These are phyloP conservation scores for Myriosclerotinia curreyana DNA, from an alignment of 2,329 filamentous ascomycete genomes.

Conservation along the genomic window DNA sequence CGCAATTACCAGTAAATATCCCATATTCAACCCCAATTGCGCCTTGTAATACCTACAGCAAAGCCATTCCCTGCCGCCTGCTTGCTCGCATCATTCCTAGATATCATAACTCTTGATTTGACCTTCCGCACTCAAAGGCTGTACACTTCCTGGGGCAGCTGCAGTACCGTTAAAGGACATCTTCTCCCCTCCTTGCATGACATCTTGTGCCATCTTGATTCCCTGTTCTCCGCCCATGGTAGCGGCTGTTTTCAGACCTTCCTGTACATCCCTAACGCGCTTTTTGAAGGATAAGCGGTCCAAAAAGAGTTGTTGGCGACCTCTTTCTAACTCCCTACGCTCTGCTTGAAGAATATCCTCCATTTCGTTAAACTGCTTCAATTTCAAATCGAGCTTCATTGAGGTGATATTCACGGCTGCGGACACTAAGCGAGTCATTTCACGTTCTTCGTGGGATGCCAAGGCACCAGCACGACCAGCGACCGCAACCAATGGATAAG, in stretches of 20 bases:
- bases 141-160: slow-evolving; percentile 46
- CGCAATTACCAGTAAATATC: slow-evolving; percentile 24
- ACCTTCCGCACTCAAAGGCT: slow-evolving; percentile 54
- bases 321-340: slow-evolving; percentile 85
- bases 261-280: slow-evolving; percentile 78
- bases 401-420: slow-evolving; percentile 91
- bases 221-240: slow-evolving; percentile 42
- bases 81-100: slow-evolving; percentile 27
- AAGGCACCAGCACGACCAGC: slow-evolving; percentile 83
- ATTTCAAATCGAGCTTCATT: slow-evolving; percentile 92
- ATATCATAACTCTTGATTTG: slow-evolving; percentile 49
- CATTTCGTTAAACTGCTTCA: slow-evolving; percentile 95
- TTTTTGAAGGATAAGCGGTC: slow-evolving; percentile 89
- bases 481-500: slow-evolving; percentile 79
- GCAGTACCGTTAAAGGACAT: slow-evolving; percentile 51
- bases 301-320: slow-evolving; percentile 87
- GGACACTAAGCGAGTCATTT: slow-evolving; percentile 91
- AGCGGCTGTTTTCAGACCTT: slow-evolving; percentile 57
- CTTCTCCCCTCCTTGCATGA: slow-evolving; percentile 42
- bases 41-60: slow-evolving; percentile 29
- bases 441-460: slow-evolving; percentile 92
- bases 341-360: slow-evolving; percentile 89
- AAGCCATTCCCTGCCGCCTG: slow-evolving; percentile 13
- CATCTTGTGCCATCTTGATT: slow-evolving; percentile 39
- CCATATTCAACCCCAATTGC: slow-evolving; percentile 35